A percentile compares a stretch with the other conserved stretches of the same genome.
Evolutionary conservation across 1,284 basidiomycete species (phyloP).

Genomic region (Irpex rosettiformis): DNA sequence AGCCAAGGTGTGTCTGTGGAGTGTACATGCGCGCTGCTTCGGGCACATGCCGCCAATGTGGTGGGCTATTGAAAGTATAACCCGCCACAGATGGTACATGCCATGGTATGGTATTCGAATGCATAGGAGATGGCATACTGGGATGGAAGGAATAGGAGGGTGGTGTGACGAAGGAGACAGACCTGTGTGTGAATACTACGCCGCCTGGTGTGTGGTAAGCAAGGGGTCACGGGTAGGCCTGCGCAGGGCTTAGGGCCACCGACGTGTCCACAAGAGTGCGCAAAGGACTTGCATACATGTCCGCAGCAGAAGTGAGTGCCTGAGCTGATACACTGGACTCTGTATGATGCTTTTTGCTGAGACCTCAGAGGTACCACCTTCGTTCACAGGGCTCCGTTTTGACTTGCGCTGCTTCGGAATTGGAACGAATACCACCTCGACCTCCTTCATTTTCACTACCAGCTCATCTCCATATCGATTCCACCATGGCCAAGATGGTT

Average conservation of each 20-base stretch:
- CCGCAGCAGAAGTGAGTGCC: background rate
- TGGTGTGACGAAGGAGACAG: no score
- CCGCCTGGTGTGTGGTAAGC: no score
- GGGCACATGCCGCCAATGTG: background rate
- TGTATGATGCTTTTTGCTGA: background rate
- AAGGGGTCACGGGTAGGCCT: no score
- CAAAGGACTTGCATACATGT: background rate
- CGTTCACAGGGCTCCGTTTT: background rate
- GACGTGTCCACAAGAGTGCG: background rate
- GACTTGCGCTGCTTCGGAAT: background rate
- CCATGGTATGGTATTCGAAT: no score
- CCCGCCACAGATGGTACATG: background rate
- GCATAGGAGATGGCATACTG: no score
- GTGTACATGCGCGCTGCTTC: background rate
- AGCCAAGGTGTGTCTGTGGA: background rate
- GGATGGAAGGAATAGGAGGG: no score
- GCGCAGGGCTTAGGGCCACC: no score
- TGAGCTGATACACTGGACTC: background rate
- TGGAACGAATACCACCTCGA: background rate
- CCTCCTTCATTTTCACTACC: background rate
- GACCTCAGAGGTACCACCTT: background rate
- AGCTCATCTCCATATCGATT: background rate
- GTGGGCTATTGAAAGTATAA: background rate
- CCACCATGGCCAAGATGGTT: background rate
- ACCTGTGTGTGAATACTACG: no score